phyloP scores from a whole-genome alignment of 2,329 filamentous ascomycete genomes.

The Aspergillus chevalieri region DNA sequence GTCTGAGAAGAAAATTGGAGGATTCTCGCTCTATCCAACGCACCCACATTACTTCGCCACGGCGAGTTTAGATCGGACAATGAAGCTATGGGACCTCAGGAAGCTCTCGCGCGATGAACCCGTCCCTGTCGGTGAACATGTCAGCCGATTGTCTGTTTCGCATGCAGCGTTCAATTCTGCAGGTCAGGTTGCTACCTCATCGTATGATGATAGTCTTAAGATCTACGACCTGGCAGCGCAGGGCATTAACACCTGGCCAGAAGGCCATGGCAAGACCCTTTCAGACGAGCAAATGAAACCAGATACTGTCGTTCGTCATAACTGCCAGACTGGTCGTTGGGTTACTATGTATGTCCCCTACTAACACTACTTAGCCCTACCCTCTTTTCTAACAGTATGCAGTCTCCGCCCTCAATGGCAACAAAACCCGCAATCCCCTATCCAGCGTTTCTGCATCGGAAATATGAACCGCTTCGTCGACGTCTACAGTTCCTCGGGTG shows the following conservation, averaged over 20 bases:
- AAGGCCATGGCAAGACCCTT: conserved; percentile 49
- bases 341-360: conserved; percentile 65
- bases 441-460: conserved; percentile 84
- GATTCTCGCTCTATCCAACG: conserved; percentile 76
- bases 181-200: conserved; percentile 83
- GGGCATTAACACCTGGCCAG: conserved; percentile 53
- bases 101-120: conserved; percentile 63
- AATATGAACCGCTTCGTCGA: conserved; percentile 99
- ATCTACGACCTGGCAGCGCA: conserved; percentile 69
- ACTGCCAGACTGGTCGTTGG: conserved; percentile 94
- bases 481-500: conserved; percentile 72
- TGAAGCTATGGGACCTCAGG: conserved; percentile 89
- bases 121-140: conserved; percentile 70
- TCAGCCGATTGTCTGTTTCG: conserved; percentile 76
- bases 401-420: conserved; percentile 86
- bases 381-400: conserved; percentile 7
- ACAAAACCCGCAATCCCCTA: conserved; percentile 64
- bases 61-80: conserved; percentile 77
- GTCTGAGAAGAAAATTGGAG: conserved; percentile 90
- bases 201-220: conserved; percentile 92
- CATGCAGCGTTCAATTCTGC: conserved; percentile 84
- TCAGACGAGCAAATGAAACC: conserved; percentile 62
- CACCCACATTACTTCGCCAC: conserved; percentile 80
- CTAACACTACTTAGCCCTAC: neutral
- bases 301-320: conserved; percentile 65